Evolutionary conservation across 352 stramenopile species (phyloP).

Genomic region (Globisporangium echinulatum): DNA sequence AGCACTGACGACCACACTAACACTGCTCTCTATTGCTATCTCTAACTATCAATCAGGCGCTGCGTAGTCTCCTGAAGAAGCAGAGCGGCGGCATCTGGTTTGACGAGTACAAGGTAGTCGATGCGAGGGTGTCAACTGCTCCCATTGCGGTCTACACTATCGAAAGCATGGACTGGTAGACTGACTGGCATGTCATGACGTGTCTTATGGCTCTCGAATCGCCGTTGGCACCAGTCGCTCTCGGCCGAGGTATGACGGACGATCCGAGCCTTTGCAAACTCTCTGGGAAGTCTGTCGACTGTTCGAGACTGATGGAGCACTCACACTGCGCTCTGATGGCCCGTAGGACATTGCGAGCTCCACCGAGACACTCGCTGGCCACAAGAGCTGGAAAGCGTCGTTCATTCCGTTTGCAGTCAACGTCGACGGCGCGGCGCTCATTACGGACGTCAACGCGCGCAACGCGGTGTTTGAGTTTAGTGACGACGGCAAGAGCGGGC

Average conservation of each 20-base stretch:
- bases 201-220: too few relatives aligned
- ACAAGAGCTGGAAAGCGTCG: slow-evolving; percentile 50
- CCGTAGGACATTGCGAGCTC: slow-evolving; percentile 50
- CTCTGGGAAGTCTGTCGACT: neutral
- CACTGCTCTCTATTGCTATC: too few relatives aligned
- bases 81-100: slow-evolving; percentile 83
- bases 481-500: slow-evolving; percentile 48
- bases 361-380: slow-evolving; percentile 31
- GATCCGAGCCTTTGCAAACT: neutral
- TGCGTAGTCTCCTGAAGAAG: slow-evolving; percentile 60
- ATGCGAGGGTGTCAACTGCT: neutral
- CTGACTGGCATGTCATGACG: too few relatives aligned
- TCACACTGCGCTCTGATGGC: neutral
- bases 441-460: slow-evolving; percentile 41
- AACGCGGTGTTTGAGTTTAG: slow-evolving; percentile 66
- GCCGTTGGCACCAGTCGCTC: slow-evolving; percentile 29
- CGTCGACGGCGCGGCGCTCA: slow-evolving; percentile 54
- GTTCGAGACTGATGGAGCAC: neutral
- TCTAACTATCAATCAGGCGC: slow-evolving; percentile 18
- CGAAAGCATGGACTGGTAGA: too few relatives aligned
- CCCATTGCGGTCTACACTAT: neutral
- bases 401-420: slow-evolving; percentile 73
- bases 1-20: too few relatives aligned
- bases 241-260: slow-evolving; percentile 33
- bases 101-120: slow-evolving; percentile 63